Base-by-base conservation (phyloP, 495 filamentous ascomycete species). In the Durotheca rogersii region DNA sequence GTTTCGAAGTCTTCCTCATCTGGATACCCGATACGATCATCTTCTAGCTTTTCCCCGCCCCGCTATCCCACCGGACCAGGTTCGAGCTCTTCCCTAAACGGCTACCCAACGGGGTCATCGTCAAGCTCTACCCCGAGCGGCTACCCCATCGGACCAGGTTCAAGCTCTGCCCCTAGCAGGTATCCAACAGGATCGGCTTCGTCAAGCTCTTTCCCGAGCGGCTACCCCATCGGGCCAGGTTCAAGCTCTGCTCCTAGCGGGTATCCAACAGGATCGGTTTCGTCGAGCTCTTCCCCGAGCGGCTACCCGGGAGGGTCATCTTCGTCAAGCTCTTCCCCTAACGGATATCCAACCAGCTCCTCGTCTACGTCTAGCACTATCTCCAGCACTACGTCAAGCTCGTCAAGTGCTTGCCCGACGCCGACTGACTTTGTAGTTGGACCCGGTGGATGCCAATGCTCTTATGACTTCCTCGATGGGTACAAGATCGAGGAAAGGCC, bases 361-460 rank as follows among this genome's bases (percentile, higher is more conserved):
- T 42, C 39, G 2, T 45, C 41, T 34, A 23, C 18, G 3, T 34
- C 46, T 5, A 32, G 17, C 40, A 23, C 17, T 19, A 39, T 12
- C 3, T 39, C 36, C 15, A 39, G 17, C 15, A 20, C 17, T 11
- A 23, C 38, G 25, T 41, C 38, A 27, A 41, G 7, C 38, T 11
- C 43, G 2, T 23, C 48, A 18, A 12, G 31, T 32, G 20, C 40
- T 33, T 25, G 61, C 57, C 6, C 50, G 3, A 53, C 50, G 17
- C 50, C 50, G 3, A 47, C 34, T 16, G 12, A 41, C 35, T 53
- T 47, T 20, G 25, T 18, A 12, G 34, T 31, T 12, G 34, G 41
- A 20, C 21, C 42, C 9, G 34, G 42, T 2, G 40, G 41, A 7
- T 53, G 50, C 19, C 12, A 40, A 9, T 53, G 50, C 21, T 23